phyloP scores from a whole-genome alignment of 306 rosid genomes.

The Cucumis hystrix region DNA sequence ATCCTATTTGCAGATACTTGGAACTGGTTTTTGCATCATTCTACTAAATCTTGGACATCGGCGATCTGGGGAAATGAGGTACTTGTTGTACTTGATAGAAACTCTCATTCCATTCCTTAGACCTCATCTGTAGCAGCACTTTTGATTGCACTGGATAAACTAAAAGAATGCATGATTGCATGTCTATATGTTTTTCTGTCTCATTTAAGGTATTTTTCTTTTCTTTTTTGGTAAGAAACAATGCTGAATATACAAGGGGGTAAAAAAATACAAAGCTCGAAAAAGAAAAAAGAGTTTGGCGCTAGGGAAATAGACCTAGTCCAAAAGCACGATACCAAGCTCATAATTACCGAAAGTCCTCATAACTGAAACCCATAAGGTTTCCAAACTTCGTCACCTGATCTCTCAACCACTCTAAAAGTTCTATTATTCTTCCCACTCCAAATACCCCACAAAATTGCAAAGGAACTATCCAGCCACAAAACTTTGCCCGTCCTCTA shows the following conservation, averaged over 20 bases:
- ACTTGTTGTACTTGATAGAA: not conserved
- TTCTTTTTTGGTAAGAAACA: not conserved
- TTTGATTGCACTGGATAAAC: not conserved
- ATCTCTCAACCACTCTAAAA: not conserved
- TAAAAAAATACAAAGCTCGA: not conserved
- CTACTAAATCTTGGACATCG: constrained; percentile 77
- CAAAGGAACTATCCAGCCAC: not conserved
- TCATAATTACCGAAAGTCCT: not conserved
- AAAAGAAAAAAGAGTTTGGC: not conserved
- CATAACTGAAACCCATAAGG: not conserved
- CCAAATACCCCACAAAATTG: not conserved
- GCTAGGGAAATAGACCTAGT: not conserved
- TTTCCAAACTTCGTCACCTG: not conserved
- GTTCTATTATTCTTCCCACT: not conserved
- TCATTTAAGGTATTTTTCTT: not conserved
- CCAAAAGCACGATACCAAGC: not conserved
- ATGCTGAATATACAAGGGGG: not conserved
- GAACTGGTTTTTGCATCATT: constrained; percentile 71
- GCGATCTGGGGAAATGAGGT: constrained; percentile 83
- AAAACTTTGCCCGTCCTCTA: not conserved
- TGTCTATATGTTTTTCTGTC: not conserved
- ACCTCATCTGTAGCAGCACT: not conserved
- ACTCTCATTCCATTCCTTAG: not conserved
- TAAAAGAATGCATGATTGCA: not conserved
- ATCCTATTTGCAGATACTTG: constrained; percentile 48